Evolutionary conservation across 768 basidiomycete genomes (phyloP).

Genomic region (Russula emetica): DNA sequence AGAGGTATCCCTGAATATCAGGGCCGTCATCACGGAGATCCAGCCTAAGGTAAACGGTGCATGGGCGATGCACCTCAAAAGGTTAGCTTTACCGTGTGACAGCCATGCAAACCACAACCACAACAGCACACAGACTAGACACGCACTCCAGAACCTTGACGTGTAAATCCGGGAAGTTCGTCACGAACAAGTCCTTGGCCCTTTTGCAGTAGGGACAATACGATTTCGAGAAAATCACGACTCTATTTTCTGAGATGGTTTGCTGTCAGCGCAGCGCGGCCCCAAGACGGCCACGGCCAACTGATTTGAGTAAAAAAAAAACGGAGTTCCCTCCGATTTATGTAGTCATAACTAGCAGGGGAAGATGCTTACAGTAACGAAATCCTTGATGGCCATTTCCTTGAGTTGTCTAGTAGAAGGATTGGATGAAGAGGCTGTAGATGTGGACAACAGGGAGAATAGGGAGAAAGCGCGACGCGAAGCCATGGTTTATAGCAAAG

Average conservation of each 20-base stretch:
- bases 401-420: slow-evolving; percentile 35
- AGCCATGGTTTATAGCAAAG: too few relatives aligned
- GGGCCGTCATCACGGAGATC: slow-evolving; percentile 54
- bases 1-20: slow-evolving; percentile 64
- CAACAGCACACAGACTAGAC: neutral
- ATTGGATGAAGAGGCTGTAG: slow-evolving; percentile 34
- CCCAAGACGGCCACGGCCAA: neutral
- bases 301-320: neutral
- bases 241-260: slow-evolving; percentile 38
- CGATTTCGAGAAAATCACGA: slow-evolving; percentile 42
- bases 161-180: slow-evolving; percentile 33
- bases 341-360: neutral
- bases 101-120: neutral
- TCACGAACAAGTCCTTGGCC: slow-evolving; percentile 39
- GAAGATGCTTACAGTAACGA: slow-evolving; percentile 39
- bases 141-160: slow-evolving; percentile 39
- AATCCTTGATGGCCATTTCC: slow-evolving; percentile 35
- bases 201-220: slow-evolving; percentile 42
- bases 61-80: neutral
- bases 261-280: slow-evolving; percentile 26
- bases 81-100: neutral
- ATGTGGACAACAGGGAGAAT: slow-evolving; percentile 27
- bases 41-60: slow-evolving; percentile 47
- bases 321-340: neutral
- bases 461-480: slow-evolving; percentile 23